These are phyloP conservation scores for Psilocybe cubensis DNA, from an alignment of 768 basidiomycete species.

Conservation along the genomic window DNA sequence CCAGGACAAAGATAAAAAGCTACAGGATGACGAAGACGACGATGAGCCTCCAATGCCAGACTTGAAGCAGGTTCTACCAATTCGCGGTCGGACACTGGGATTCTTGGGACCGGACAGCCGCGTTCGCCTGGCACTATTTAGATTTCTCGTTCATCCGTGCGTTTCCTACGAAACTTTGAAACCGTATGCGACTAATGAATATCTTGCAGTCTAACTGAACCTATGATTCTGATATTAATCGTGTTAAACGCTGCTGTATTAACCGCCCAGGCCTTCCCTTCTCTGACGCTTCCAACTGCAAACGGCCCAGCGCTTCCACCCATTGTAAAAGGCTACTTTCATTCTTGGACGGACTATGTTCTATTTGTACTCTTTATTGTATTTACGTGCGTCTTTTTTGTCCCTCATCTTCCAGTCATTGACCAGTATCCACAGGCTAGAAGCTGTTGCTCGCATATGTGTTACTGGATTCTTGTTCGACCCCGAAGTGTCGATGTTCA, in stretches of 20 bases:
- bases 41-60: conserved; percentile 43
- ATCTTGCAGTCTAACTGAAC: conserved; percentile 65
- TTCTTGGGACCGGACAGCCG: conserved; percentile 71
- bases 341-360: conserved; percentile 85
- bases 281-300: conserved; percentile 56
- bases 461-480: conserved; percentile 90
- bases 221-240: conserved; percentile 80
- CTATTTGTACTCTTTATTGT: conserved; percentile 83
- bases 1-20: conserved; percentile 31
- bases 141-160: conserved; percentile 73
- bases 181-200: neutral
- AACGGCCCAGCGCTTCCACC: conserved; percentile 44
- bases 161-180: conserved; percentile 31
- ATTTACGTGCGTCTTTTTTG: conserved; percentile 71
- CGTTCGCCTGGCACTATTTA: conserved; percentile 65
- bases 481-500: conserved; percentile 65
- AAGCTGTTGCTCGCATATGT: conserved; percentile 86
- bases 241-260: conserved; percentile 82
- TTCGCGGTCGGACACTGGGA: conserved; percentile 82
- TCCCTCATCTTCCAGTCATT: conserved; percentile 1
- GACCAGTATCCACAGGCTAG: conserved; percentile 55
- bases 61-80: conserved; percentile 45
- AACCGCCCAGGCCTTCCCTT: conserved; percentile 74
- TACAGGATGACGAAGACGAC: conserved; percentile 40
- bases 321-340: conserved; percentile 73